Evolutionary conservation across 2,329 filamentous ascomycete species (phyloP), one percentile per base, ranked within the genome.

Genomic region (Fusarium nodosum): DNA sequence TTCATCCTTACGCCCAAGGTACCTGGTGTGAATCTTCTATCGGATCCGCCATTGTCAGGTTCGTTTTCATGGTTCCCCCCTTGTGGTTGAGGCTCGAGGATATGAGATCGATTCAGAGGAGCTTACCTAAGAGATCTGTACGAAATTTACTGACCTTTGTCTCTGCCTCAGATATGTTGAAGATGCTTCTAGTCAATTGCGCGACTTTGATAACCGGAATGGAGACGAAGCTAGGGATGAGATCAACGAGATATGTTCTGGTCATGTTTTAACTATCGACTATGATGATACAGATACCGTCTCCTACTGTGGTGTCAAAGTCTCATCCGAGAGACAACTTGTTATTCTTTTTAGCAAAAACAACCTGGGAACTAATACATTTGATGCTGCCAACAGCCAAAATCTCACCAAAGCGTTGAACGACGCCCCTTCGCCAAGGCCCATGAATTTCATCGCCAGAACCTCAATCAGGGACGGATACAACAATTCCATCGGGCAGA

Each of bases 351-450:
- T 87, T 75, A 68, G 76, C 18, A 76, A 79, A 28, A 69, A 73
- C 7, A 68, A 76, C 51, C 79, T 88, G 1, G 85, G 82, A 46
- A 76, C 72, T 70, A 87, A 88, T 77, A 78, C 81, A 60, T 69
- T 75, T 72, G 66, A 82, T 45, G 80, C 81, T 56, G 65, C 82
- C 20, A 71, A 80, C 11, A 73, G 71, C 12, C 64, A 76, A 38
- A 77, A 79, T 11, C 77, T 88, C 28, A 70, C 78, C 33, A 75
- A 78, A 30, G 84, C 85, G 4, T 77, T 87, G 61, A 85, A 87
- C 71, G 73, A 75, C 1, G 85, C 55, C n/a, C 83, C 7, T 76
- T 81, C 15, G 66, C 75, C 6, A 16, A 67, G 70, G 28, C 74
- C 73, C 6, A 69, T 87, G 66, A 83, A 78, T 77, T 85, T 81